Percentiles rank a stretch among this genome's conserved stretches.
Evolutionary conservation across 2,329 filamentous ascomycete genomes (phyloP).

Genomic region (Aspergillus fischeri): DNA sequence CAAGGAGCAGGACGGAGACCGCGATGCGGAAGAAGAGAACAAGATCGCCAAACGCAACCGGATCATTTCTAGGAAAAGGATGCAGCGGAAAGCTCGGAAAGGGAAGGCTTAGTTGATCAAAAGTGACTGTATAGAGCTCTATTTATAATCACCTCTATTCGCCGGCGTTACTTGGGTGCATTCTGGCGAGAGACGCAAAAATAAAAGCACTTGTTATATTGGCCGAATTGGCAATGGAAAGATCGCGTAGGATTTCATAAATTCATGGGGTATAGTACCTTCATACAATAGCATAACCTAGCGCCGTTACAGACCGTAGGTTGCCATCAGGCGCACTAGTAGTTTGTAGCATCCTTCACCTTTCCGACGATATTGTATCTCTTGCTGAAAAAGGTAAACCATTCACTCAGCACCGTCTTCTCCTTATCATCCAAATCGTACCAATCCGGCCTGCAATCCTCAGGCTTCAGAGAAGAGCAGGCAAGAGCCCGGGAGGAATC

Average conservation of each 20-base stretch:
- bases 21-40: constrained; percentile 44
- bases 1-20: constrained; percentile 16
- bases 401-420: constrained; percentile 80
- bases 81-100: constrained; percentile 64
- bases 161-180: constrained; percentile 1
- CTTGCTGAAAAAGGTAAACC: constrained; percentile 95
- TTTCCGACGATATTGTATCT: constrained; percentile 74
- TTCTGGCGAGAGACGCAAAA: neutral
- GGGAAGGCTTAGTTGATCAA: constrained; percentile 24
- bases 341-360: constrained; percentile 38
- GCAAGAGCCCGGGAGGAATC: constrained; percentile 91
- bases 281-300: neutral
- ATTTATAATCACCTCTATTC: constrained; percentile 6
- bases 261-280: neutral
- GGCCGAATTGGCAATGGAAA: neutral
- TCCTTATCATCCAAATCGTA: constrained; percentile 78
- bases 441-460: constrained; percentile 82
- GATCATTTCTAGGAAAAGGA: constrained; percentile 81
- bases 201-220: constrained; percentile 15
- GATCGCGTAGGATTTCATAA: neutral
- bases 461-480: constrained; percentile 76
- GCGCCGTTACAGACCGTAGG: constrained; percentile 6
- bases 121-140: constrained; percentile 7
- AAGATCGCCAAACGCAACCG: constrained; percentile 62
- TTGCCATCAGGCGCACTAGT: constrained; percentile 15